Base-by-base conservation (phyloP, 371 early-diverging fungal species). In the Rhizopus delemar region DNA sequence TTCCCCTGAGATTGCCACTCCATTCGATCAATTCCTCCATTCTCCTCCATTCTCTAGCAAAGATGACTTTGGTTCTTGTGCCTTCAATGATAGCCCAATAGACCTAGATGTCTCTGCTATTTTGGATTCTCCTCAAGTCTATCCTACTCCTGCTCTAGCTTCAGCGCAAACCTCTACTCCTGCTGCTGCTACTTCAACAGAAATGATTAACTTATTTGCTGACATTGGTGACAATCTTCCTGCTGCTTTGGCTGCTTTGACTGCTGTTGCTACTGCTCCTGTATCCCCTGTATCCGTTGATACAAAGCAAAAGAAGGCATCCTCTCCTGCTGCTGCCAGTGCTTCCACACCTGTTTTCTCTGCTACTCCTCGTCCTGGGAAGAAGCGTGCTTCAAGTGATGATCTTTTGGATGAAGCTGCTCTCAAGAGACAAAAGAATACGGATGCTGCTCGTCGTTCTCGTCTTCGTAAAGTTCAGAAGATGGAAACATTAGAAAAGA, bases 361-460 rank as follows among this genome's bases (percentile, higher is more conserved):
- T 33, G 45, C 59, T 41, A 35, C 63, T 41, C 56, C 66, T 53
- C 54, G 48, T 53, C 43, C 56, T 3, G 41, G 32, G 22, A 48
- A 52, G 43, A 73, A 73, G 51, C 58, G 73, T 35, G 46, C 65
- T 15, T 33, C 13, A n/a, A 38, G 46, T 4, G 66, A 63, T 4
- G 58, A 57, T 28, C 35, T 59, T 5, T 39, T 33, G 46, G 78
- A 82, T 56, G 77, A 80, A 13, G 80, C 76, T 8, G 79, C 84
- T 38, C 51, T 82, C 51, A 84, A 84, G 66, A 78, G 84, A 62
- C 79, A 81, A 53, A 73, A 90, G 82, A 94, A 94, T 80, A 94
- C 93, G 13, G 93, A 93, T 65, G 95, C 96, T 11, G 96, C 96
- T 32, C 89, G 95, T 55, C 91, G 95, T 60, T 91, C 92, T 33